These are phyloP conservation scores for Orobanche coerulescens DNA, from an alignment of 257 asterid species.

Conservation along the genomic window DNA sequence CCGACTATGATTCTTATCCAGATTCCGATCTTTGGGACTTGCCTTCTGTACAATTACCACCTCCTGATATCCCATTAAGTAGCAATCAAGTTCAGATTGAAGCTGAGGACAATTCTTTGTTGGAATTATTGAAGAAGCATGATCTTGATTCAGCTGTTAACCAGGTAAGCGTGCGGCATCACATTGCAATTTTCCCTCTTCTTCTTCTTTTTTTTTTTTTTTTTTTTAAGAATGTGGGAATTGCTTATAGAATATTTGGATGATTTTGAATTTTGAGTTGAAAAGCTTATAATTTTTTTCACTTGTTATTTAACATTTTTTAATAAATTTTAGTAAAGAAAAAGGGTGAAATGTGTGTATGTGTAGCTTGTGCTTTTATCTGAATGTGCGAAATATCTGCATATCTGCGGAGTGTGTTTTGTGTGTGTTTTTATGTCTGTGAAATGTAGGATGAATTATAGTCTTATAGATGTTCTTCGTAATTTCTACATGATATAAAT, in stretches of 20 bases:
- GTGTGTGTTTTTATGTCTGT: too few relatives aligned
- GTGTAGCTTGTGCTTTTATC: too few relatives aligned
- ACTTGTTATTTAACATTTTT: too few relatives aligned
- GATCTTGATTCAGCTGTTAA: slow-evolving; percentile 55
- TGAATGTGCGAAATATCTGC: too few relatives aligned
- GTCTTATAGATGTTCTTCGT: not conserved
- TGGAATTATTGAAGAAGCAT: slow-evolving; percentile 32
- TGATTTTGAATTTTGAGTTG: not conserved
- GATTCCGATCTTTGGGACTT: slow-evolving; percentile 93
- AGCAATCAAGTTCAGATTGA: slow-evolving; percentile 22
- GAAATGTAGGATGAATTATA: too few relatives aligned
- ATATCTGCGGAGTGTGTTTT: too few relatives aligned
- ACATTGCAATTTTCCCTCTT: not conserved
- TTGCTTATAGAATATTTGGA: not conserved
- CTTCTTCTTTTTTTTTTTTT: not conserved
- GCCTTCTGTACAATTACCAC: slow-evolving; percentile 49
- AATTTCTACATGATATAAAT: not conserved
- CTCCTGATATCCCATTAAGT: slow-evolving; percentile 14
- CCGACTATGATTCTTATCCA: slow-evolving; percentile 61
- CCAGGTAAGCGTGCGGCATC: slow-evolving; percentile 37
- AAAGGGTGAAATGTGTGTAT: too few relatives aligned
- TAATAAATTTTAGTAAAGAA: too few relatives aligned
- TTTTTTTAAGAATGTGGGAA: not conserved
- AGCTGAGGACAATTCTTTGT: slow-evolving; percentile 28
- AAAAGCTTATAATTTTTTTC: too few relatives aligned